Evolutionary conservation across 345 rosid species (phyloP).

Genomic region (Salix suchowensis): DNA sequence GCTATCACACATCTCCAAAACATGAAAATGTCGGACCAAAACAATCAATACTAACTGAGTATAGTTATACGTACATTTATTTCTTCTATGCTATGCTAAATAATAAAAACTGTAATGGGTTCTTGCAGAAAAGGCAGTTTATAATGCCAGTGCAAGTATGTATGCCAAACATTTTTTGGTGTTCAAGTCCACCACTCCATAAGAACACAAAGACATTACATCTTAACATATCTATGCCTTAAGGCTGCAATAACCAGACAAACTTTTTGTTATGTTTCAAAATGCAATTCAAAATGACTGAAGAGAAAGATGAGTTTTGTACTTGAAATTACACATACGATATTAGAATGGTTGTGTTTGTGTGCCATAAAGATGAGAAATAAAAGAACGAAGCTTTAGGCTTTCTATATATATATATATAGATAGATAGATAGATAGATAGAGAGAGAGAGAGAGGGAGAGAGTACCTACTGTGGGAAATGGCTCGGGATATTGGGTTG

Average conservation of each 20-base stretch:
- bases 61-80: background rate
- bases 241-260: background rate
- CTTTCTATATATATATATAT: background rate
- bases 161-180: background rate
- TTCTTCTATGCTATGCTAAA: too few relatives aligned
- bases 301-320: background rate
- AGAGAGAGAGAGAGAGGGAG: constrained; percentile 23
- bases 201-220: background rate
- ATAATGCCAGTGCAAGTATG: background rate
- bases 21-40: constrained; percentile 26
- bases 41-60: constrained; percentile 24
- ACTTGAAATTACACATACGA: background rate
- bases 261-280: background rate
- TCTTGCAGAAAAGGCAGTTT: background rate
- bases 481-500: constrained; percentile 37
- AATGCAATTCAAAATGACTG: background rate
- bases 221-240: background rate
- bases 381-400: background rate
- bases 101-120: background rate
- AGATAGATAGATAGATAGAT: too few relatives aligned
- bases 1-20: constrained; percentile 46
- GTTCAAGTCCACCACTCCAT: background rate
- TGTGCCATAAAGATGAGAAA: background rate
- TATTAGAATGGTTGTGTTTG: background rate
- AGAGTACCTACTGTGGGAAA: constrained; percentile 61